These are phyloP conservation scores for Fusarium anthophilum DNA, from an alignment of 2,329 filamentous ascomycete species.

Conservation along the genomic window DNA sequence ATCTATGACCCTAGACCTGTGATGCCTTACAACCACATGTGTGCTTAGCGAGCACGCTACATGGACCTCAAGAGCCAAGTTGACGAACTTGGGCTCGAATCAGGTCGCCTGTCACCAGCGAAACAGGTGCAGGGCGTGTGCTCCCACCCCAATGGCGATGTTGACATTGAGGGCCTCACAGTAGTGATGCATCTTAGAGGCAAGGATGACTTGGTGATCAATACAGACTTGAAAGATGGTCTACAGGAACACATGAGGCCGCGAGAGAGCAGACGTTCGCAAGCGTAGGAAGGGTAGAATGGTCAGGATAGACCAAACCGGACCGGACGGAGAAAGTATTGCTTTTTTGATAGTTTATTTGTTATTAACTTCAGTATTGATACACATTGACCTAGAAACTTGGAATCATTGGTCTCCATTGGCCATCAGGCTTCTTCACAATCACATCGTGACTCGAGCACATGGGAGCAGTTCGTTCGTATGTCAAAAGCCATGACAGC, in stretches of 20 bases:
- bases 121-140: conserved; percentile 28
- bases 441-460: neutral
- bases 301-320: neutral
- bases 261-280: neutral
- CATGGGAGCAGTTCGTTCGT: neutral
- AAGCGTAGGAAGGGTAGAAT: neutral
- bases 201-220: conserved; percentile 62
- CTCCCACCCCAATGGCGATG: conserved; percentile 46
- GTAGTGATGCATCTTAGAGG: conserved; percentile 61
- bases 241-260: conserved; percentile 41
- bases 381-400: conserved; percentile 1
- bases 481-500: neutral
- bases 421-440: neutral
- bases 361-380: neutral
- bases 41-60: conserved; percentile 55
- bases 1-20: conserved; percentile 48
- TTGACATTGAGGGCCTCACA: conserved; percentile 59
- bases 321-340: neutral
- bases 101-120: conserved; percentile 37
- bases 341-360: neutral
- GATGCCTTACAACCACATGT: conserved; percentile 52
- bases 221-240: conserved; percentile 54
- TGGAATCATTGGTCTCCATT: neutral
- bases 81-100: conserved; percentile 53
- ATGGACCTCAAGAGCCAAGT: conserved; percentile 53